Base-by-base conservation (phyloP, 768 basidiomycete genomes). In the Pleurotus cornucopiae region DNA sequence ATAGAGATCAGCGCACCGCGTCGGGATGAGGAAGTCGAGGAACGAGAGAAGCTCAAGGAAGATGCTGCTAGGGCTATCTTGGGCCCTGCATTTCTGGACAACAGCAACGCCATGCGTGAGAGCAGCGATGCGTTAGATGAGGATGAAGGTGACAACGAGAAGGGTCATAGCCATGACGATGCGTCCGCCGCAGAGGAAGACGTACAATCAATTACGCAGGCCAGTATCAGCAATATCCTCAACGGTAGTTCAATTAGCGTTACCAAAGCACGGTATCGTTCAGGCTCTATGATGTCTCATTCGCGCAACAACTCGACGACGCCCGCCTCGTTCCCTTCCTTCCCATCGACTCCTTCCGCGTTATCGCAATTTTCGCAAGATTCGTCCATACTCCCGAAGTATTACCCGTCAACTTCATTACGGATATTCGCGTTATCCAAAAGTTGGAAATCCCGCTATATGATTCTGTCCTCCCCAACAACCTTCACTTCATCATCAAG, bases 31-130 rank as follows among this genome's bases (percentile, higher is more conserved):
- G 89, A 91, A 62, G 76, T 80, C 47, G 84, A 86, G 63, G 89
- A 91, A 62, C 81, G 90, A 7, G 81, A 87, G 59, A 81, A 88
- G n/a, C 71, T 92, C 30, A 75, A 88, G 30, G 85, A 87, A 54
- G 83, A 80, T 39, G 90, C 90, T 14, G 90, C 89, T 0, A 84
- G 89, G 63, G 81, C 86, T 11, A 84, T 92, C 46, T 73, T 91
- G 30, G 79, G 75, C 55, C 79, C 81, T 7, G 77, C 76, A 34
- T 72, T 82, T 44, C 63, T 78, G n/a, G 51, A 53, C 51, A 53
- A 39, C 51, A 41, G 49, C 21, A 70, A 73, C 30, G 60, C 70
- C 34, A 60, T 70, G 4, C 69, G 66, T 59, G 73, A 72, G 9
- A 64, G 66, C 41, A 66, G 72, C 4, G 69, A 71, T 30, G 69